These are phyloP conservation scores for Mycosarcoma mackinlayi DNA, from an alignment of 1,284 basidiomycete genomes.

Conservation along the genomic window DNA sequence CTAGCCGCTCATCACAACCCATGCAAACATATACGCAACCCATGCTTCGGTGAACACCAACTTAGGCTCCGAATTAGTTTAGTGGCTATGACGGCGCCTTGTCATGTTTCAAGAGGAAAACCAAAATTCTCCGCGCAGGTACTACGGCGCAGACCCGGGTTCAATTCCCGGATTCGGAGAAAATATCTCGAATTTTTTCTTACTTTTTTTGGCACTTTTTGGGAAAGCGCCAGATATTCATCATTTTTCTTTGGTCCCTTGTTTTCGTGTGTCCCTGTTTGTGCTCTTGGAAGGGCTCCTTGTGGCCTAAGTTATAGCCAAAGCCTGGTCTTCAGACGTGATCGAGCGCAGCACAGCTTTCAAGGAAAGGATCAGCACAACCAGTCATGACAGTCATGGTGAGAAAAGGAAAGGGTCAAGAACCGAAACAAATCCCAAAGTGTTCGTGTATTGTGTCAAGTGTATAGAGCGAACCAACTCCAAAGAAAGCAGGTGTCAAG, in stretches of 20 bases:
- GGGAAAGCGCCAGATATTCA: not conserved
- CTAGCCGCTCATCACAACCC: too few relatives aligned
- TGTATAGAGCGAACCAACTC: too few relatives aligned
- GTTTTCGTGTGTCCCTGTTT: not conserved
- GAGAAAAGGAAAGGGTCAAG: too few relatives aligned
- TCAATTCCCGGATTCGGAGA: constrained; percentile 58
- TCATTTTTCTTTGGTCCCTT: constrained; percentile 1
- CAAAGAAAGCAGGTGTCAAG: too few relatives aligned
- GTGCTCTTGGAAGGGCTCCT: too few relatives aligned
- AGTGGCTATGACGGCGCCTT: constrained; percentile 61
- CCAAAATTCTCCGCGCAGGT: constrained; percentile 39
- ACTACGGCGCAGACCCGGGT: constrained; percentile 54
- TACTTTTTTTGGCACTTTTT: constrained; percentile 5
- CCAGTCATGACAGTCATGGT: too few relatives aligned
- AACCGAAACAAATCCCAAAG: too few relatives aligned
- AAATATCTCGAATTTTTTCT: not conserved
- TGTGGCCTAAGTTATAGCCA: too few relatives aligned
- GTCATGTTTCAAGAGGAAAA: constrained; percentile 30
- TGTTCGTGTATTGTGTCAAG: too few relatives aligned
- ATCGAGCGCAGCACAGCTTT: too few relatives aligned
- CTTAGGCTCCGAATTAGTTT: constrained; percentile 52
- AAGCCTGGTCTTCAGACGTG: too few relatives aligned
- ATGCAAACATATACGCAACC: constrained; percentile 6
- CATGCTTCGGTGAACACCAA: not conserved
- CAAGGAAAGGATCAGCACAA: too few relatives aligned